Evolutionary conservation across 1,284 basidiomycete species (phyloP), one percentile per base, ranked within the genome.

Genomic region (Heliocybe sulcata): DNA sequence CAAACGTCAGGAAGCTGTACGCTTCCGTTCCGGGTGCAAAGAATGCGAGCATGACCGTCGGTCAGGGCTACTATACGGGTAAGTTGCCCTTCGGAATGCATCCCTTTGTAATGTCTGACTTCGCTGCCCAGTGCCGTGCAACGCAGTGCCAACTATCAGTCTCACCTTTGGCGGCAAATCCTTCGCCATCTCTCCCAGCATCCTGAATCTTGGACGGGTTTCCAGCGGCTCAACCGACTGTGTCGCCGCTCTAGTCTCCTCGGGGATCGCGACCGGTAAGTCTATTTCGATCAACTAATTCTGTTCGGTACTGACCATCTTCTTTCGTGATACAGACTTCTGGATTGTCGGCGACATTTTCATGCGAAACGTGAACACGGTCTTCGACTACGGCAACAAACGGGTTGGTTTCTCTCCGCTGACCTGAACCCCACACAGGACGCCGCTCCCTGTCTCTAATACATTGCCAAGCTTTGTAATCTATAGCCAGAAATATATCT

Each of bases 111-210:
- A n/a, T n/a, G n/a, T n/a, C n/a, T n/a, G n/a, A n/a, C n/a, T n/a
- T n/a, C n/a, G n/a, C n/a, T n/a, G n/a, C n/a, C n/a, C n/a, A 63
- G 61, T 67, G 48, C 67, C 67, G 2, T 69, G 67, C 56, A 54
- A 56, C 48, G 50, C 55, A 25, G 45, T 59, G 14, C 56, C 61
- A 9, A 29, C 50, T 16, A 49, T 64, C 45, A 57, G 52, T 16
- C 25, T 67, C n/a, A 60, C 58, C 1, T 58, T 68, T 38, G 62
- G 55, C 11, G 61, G 61, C 2, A 57, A 47, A 29, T 27, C 49
- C 8, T 61, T 67, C 60, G 26, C 42, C 29, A 56, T 68, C 35
- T 56, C 58, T 3, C 53, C 59, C 26, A 55, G 54, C 16, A 56
- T 56, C 1, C 58, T 63, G 51, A 64, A 63, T 55, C 55, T 62